Conservation (phyloP, 2,329 filamentous ascomycete genomes). For the Bipolaris sorokiniana region DNA sequence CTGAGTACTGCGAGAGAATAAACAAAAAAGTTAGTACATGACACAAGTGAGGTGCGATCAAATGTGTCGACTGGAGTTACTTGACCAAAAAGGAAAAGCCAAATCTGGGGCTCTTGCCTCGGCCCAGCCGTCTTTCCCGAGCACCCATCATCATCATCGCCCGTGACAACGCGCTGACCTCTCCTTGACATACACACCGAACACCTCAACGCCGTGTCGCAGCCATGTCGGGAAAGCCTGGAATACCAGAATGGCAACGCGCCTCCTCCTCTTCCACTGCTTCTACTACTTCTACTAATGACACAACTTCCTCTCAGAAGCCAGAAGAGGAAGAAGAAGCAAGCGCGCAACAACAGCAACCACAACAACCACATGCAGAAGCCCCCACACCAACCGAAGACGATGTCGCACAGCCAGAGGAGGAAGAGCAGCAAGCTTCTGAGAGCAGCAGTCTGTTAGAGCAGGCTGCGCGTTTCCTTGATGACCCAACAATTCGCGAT, state of each 20-base stretch:
- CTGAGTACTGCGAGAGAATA: neutral
- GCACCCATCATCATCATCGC: conserved; percentile 14
- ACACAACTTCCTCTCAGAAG: conserved; percentile 13
- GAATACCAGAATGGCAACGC: conserved; percentile 48
- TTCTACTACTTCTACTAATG: conserved; percentile 9
- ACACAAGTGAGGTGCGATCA: too few relatives aligned
- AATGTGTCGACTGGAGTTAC: neutral
- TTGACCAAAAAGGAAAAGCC: conserved; percentile 11
- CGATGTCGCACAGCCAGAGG: conserved; percentile 6
- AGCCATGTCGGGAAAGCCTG: conserved; percentile 31
- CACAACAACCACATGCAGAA: conserved; percentile 12
- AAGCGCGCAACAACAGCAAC: conserved; percentile 18
- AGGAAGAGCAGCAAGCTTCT: conserved; percentile 5
- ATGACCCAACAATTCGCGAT: conserved; percentile 73
- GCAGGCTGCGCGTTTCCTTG: conserved; percentile 76
- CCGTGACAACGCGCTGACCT: conserved; percentile 6
- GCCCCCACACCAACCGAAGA: conserved; percentile 23
- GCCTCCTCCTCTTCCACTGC: conserved; percentile 9
- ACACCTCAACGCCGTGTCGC: neutral
- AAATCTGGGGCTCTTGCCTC: conserved; percentile 24
- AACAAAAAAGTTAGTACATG: neutral
- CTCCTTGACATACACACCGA: neutral
- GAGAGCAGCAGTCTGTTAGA: conserved; percentile 55
- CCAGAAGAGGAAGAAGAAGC: conserved; percentile 25
- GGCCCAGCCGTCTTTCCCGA: conserved; percentile 29